A percentile compares a stretch with the other conserved stretches of the same genome.
These are phyloP conservation scores for Corymbia maculata DNA, from an alignment of 345 rosid species.

Conservation along the genomic window DNA sequence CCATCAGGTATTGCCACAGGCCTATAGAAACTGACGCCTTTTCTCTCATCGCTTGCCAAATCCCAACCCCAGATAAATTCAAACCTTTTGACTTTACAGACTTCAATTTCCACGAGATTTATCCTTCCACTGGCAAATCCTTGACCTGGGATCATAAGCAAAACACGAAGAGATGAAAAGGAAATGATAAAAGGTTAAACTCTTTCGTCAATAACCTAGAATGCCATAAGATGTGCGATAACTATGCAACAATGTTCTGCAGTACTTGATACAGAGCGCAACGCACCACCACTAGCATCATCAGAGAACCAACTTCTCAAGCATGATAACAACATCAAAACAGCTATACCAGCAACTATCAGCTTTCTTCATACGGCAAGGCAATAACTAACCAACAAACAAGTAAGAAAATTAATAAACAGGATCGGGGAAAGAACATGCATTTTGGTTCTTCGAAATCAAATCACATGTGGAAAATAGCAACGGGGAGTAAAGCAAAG, in stretches of 20 bases:
- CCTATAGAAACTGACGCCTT: constrained; percentile 48
- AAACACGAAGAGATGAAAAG: neutral
- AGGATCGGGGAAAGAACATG: neutral
- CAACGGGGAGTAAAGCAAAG: neutral
- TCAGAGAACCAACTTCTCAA: neutral
- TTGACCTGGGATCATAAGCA: constrained; percentile 28
- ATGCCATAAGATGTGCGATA: neutral
- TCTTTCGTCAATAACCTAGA: neutral
- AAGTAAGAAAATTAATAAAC: neutral
- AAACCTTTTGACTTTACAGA: constrained; percentile 35
- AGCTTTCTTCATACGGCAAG: neutral
- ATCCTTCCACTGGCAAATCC: constrained; percentile 71
- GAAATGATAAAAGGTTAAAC: neutral
- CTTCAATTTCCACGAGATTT: constrained; percentile 60
- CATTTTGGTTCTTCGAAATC: neutral
- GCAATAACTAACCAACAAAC: neutral
- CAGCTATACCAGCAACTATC: neutral
- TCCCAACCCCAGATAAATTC: constrained; percentile 55
- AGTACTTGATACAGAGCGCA: neutral
- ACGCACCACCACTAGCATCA: neutral
- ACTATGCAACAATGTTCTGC: neutral
- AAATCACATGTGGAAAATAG: neutral
- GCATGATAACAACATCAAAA: neutral
- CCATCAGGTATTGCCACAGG: constrained; percentile 58
- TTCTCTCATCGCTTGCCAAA: constrained; percentile 23